Percentiles rank a stretch among this genome's conserved stretches.
Evolutionary conservation across 164 flowering plant genomes (phyloP).

Genomic region (Buxus sempervirens): DNA sequence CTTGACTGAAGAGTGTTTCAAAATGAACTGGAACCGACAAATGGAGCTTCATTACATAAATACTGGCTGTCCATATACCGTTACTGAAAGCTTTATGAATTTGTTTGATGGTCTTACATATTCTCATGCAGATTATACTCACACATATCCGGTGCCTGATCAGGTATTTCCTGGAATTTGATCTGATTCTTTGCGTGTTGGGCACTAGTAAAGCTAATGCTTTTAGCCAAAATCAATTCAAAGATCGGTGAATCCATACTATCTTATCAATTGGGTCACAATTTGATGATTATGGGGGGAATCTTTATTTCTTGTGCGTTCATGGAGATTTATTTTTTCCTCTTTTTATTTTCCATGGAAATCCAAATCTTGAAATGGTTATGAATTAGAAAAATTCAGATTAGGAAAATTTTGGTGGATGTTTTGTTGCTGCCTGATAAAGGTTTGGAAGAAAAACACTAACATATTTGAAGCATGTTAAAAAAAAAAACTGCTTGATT

Average conservation of each 20-base stretch:
- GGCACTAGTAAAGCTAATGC: not conserved
- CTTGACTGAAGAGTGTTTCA: conserved; percentile 2
- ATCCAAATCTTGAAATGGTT: no score
- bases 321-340: no score
- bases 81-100: conserved; percentile 64
- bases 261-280: no score
- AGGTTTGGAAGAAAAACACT: no score
- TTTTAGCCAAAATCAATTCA: not conserved
- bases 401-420: no score
- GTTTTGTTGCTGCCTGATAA: no score
- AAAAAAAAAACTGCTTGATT: no score
- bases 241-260: not conserved
- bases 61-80: conserved; percentile 65
- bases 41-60: conserved; percentile 72
- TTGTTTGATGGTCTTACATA: conserved; percentile 65
- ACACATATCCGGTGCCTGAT: conserved; percentile 35
- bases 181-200: not conserved
- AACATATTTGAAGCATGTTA: no score
- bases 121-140: conserved; percentile 39
- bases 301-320: no score
- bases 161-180: conserved; percentile 35
- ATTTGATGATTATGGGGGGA: no score
- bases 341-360: no score
- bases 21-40: conserved; percentile 48
- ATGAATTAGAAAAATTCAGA: no score